A percentile compares a stretch with the other conserved stretches of the same genome.
Evolutionary conservation across 306 rosid genomes (phyloP).

Genomic region (Nissolia schottii): DNA sequence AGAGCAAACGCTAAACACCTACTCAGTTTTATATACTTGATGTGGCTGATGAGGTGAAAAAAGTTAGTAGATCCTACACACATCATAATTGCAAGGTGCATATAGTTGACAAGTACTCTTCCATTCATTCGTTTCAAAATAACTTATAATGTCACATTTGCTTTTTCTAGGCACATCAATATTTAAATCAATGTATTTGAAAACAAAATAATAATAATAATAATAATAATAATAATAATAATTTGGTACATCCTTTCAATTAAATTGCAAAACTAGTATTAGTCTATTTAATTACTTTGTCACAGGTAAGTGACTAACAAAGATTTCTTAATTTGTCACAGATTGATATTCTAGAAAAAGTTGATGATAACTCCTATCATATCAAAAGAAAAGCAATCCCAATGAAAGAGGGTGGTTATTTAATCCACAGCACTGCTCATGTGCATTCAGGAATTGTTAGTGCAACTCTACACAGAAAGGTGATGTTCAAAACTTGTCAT

Average conservation of each 20-base stretch:
- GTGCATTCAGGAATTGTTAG: background rate
- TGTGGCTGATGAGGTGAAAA: background rate
- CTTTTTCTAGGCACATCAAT: too few species aligned
- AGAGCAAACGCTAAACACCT: background rate
- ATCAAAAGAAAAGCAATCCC: background rate
- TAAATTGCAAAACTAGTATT: background rate
- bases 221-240: too few species aligned
- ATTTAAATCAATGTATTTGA: too few species aligned
- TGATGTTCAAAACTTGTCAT: background rate
- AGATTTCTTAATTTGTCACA: background rate
- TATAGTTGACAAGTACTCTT: background rate
- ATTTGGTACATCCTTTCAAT: too few species aligned
- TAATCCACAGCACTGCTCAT: background rate
- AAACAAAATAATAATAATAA: too few species aligned
- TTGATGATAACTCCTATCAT: background rate
- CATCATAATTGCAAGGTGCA: conserved; percentile 9
- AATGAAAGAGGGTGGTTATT: background rate
- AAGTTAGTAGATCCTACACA: background rate
- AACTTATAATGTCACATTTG: too few species aligned
- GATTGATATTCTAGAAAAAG: background rate
- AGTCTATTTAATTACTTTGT: background rate
- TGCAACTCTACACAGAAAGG: background rate
- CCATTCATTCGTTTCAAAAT: too few species aligned
- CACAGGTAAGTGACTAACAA: too few species aligned
- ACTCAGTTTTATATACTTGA: conserved; percentile 8